phyloP scores from a whole-genome alignment of 2,329 filamentous ascomycete species.

The Penicillium sp. region DNA sequence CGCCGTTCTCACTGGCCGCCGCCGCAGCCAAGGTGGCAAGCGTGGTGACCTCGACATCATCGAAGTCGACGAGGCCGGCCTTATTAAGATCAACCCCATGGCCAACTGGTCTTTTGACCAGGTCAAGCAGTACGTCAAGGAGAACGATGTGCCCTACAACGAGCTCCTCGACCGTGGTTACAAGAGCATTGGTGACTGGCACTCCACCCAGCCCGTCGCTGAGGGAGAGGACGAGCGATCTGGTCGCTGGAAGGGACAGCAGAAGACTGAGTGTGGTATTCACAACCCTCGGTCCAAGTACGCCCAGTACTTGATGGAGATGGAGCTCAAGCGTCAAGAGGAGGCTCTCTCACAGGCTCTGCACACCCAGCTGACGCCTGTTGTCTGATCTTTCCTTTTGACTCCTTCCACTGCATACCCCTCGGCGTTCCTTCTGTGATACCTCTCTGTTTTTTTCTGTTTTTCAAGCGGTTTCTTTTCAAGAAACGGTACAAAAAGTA shows the following conservation, averaged over 20 bases:
- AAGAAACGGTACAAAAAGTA: slow-evolving; percentile 1
- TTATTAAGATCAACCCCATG: slow-evolving; percentile 97
- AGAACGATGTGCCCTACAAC: slow-evolving; percentile 91
- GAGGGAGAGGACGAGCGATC: slow-evolving; percentile 94
- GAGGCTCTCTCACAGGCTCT: slow-evolving; percentile 52
- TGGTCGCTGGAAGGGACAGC: slow-evolving; percentile 92
- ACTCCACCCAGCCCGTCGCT: slow-evolving; percentile 86
- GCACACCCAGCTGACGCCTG: slow-evolving; percentile 32
- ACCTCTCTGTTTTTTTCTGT: slow-evolving; percentile 13
- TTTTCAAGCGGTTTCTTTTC: slow-evolving; percentile 7
- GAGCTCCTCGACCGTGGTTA: slow-evolving; percentile 88
- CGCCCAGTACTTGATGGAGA: slow-evolving; percentile 74
- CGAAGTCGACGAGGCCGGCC: slow-evolving; percentile 84
- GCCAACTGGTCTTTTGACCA: slow-evolving; percentile 92
- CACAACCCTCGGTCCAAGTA: slow-evolving; percentile 97
- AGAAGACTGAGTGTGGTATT: slow-evolving; percentile 97
- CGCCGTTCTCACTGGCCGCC: slow-evolving; percentile 87
- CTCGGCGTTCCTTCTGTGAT: slow-evolving; percentile 24
- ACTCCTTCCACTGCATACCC: slow-evolving; percentile 18
- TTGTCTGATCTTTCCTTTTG: slow-evolving; percentile 23
- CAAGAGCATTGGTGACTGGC: slow-evolving; percentile 97
- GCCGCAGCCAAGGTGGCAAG: slow-evolving; percentile 89
- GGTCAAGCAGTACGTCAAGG: slow-evolving; percentile 82
- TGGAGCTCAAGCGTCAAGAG: slow-evolving; percentile 67
- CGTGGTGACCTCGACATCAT: slow-evolving; percentile 87